Evolutionary conservation across 306 rosid genomes (phyloP).

Genomic region (Acacia crassicarpa): DNA sequence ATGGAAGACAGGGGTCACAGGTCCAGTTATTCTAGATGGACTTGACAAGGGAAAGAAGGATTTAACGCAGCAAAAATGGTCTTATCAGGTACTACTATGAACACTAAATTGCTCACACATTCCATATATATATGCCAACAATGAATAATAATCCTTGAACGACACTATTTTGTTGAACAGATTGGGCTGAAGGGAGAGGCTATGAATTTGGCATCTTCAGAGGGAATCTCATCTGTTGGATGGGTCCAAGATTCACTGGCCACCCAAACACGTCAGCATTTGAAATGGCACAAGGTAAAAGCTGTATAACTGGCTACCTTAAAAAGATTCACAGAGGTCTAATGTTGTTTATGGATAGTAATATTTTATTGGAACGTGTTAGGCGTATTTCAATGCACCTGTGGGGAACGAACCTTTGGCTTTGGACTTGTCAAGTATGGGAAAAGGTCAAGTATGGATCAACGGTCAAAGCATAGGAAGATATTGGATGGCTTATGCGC

Average conservation of each 20-base stretch:
- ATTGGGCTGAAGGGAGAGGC: constrained; percentile 89
- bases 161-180: constrained; percentile 39
- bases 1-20: constrained; percentile 76
- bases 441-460: constrained; percentile 98
- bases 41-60: constrained; percentile 72
- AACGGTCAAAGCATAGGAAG: constrained; percentile 96
- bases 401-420: constrained; percentile 75
- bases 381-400: constrained; percentile 88
- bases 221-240: constrained; percentile 63
- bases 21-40: constrained; percentile 79
- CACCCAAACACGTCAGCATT: constrained; percentile 45
- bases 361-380: constrained; percentile 30
- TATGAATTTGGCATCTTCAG: constrained; percentile 69
- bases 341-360: neutral
- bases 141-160: neutral
- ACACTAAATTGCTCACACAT: neutral
- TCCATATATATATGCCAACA: neutral
- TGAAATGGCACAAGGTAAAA: constrained; percentile 91
- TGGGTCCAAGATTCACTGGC: constrained; percentile 69
- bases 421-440: constrained; percentile 86
- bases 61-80: constrained; percentile 77
- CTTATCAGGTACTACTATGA: constrained; percentile 71
- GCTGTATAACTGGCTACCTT: neutral
- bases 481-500: constrained; percentile 90
- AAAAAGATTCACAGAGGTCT: neutral